Conservation (phyloP, 2,329 filamentous ascomycete genomes). For the Gnomoniopsis sp. region DNA sequence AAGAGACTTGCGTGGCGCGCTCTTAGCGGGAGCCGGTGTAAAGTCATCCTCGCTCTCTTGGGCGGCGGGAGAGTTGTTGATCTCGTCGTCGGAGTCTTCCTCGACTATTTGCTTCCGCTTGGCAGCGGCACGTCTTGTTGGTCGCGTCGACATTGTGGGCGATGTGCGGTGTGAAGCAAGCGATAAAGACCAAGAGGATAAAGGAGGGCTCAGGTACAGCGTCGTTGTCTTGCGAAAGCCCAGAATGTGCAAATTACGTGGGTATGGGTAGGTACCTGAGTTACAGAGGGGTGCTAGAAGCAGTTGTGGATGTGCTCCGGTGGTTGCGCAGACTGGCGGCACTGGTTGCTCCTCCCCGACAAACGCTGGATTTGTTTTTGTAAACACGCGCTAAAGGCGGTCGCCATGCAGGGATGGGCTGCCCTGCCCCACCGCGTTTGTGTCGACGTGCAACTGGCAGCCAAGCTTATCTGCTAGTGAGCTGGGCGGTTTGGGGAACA, state of each 20-base stretch:
- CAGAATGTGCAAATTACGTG: background rate
- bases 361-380: slow-evolving; percentile 4
- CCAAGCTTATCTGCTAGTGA: background rate
- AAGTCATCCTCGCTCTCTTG: slow-evolving; percentile 74
- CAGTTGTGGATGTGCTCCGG: background rate
- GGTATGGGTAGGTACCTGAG: background rate
- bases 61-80: slow-evolving; percentile 48
- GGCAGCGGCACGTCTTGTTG: slow-evolving; percentile 46
- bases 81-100: slow-evolving; percentile 78
- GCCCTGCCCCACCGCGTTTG: background rate
- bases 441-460: background rate
- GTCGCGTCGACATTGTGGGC: slow-evolving; percentile 37
- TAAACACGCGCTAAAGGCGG: slow-evolving; percentile 18
- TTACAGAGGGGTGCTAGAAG: background rate
- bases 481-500: background rate
- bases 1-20: slow-evolving; percentile 34
- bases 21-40: slow-evolving; percentile 65
- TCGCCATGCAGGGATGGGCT: background rate
- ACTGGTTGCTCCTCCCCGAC: slow-evolving; percentile 14
- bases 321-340: background rate
- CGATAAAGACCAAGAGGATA: slow-evolving; percentile 4
- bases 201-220: background rate
- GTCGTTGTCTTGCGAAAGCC: no score
- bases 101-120: slow-evolving; percentile 74
- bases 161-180: background rate